Evolutionary conservation across 345 rosid species (phyloP), one percentile per base, ranked within the genome.

Genomic region (Eucalyptus pauciflora): DNA sequence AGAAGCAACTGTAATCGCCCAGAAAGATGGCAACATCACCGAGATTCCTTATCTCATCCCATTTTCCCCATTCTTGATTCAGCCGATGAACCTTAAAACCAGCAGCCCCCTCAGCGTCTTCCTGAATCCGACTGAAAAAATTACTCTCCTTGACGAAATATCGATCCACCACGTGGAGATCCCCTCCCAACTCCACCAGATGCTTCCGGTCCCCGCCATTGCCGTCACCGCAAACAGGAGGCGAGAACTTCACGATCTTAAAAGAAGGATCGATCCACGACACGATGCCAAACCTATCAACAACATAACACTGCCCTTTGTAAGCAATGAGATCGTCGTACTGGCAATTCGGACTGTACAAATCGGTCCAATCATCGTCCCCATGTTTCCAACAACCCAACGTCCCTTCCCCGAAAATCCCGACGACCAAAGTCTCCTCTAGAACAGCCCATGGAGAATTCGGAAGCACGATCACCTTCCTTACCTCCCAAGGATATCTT

Each of bases 61-160:
- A 94, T 79, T 67, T 89, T 45, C 89, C 89, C 88, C 56, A 79
- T 29, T 93, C 93, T 86, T 79, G 89, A 60, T 94, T 90, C 48
- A 94, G 89, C 91, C 90, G 93, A 48, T 90, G 91, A 24, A 92
- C 92, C 87, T 86, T 93, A 17, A 94, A 91, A 49, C 89, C 81
- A n/a, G 29, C 88, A 31, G 52, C 86, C 60, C 49, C 43, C 60
- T 7, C 27, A 13, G 22, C 27, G 5, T 43, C 51, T 29, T 16
- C 52, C 76, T 13, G 37, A 41, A 10, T 10, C 41, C 62, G 2
- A 9, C 81, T 5, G 56, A 52, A 52, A 18, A 33, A 37, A 33
- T 11, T 71, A 17, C 45, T 33, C 13, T 17, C 24, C 45, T 51
- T 60, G 49, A 10, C 8, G 67, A 41, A 76, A 27, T 90, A 90